Percentiles rank a stretch among this genome's conserved stretches.
These are phyloP conservation scores for Amphirosellinia nigrospora DNA, from an alignment of 495 filamentous ascomycete species.

Conservation along the genomic window DNA sequence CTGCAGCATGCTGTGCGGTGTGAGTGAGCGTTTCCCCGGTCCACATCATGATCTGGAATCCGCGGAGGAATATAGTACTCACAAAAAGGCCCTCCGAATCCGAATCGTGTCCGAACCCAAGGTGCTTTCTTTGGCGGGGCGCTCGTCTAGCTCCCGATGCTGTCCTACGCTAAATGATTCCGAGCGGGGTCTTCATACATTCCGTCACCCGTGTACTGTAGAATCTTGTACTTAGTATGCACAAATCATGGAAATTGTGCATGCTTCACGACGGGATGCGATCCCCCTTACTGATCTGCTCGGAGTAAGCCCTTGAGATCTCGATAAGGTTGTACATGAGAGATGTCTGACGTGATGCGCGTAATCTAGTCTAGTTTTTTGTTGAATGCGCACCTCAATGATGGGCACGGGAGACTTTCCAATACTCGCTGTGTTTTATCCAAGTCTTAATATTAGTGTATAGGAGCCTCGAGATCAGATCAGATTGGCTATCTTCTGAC, in stretches of 20 bases:
- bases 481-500: background rate
- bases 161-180: background rate
- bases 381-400: too few relatives aligned
- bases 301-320: background rate
- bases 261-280: background rate
- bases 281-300: background rate
- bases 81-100: background rate
- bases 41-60: conserved; percentile 3
- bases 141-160: background rate
- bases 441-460: background rate
- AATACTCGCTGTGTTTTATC: conserved; percentile 10
- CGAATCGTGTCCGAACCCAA: too few relatives aligned
- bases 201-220: background rate
- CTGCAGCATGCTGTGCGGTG: background rate
- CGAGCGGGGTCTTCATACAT: background rate
- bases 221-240: too few relatives aligned
- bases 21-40: background rate
- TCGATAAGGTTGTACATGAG: background rate
- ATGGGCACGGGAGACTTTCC: background rate
- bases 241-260: conserved; percentile 6
- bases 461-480: conserved; percentile 4
- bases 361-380: background rate
- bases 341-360: background rate
- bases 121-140: background rate
- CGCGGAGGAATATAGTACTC: background rate